Conservation (phyloP, 2,329 filamentous ascomycete species). For the Monosporascus ibericus region DNA sequence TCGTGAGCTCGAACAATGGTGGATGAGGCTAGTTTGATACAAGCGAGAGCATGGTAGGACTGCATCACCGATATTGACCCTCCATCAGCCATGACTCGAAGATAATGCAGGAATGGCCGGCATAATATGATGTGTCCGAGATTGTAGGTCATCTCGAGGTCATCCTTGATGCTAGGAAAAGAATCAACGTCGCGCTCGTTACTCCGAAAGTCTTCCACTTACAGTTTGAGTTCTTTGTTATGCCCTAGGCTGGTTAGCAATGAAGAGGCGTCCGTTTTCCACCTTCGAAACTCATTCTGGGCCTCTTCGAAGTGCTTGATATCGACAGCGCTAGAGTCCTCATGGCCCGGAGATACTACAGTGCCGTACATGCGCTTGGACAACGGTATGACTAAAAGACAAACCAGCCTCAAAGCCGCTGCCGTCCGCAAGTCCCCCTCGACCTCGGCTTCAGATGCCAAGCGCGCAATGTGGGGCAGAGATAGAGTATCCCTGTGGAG, state of each 20-base stretch:
- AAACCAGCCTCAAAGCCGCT: slow-evolving; percentile 2
- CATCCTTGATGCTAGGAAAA: slow-evolving; percentile 1
- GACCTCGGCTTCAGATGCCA: slow-evolving; percentile 1
- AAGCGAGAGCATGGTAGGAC: slow-evolving; percentile 4
- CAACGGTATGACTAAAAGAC: slow-evolving; percentile 2
- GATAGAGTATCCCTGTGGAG: slow-evolving; percentile 1
- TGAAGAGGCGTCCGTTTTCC: slow-evolving; percentile 1
- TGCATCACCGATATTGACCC: slow-evolving; percentile 2
- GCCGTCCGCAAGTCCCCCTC: slow-evolving; percentile 1
- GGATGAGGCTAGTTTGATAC: slow-evolving; percentile 3
- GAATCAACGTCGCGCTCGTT: not conserved
- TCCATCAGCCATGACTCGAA: slow-evolving; percentile 3
- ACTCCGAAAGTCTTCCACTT: not conserved
- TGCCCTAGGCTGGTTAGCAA: not conserved
- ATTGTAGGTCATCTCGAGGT: slow-evolving; percentile 6
- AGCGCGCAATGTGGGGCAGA: not conserved
- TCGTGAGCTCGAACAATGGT: slow-evolving; percentile 2
- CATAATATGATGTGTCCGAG: slow-evolving; percentile 4
- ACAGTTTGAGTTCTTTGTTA: slow-evolving; percentile 1
- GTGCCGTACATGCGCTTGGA: not conserved
- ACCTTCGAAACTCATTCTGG: slow-evolving; percentile 2
- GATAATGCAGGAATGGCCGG: slow-evolving; percentile 3
- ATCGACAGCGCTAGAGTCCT: not conserved
- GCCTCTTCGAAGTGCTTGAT: slow-evolving; percentile 1
- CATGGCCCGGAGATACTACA: not conserved